phyloP scores from a whole-genome alignment of 805 yeast species.

The Starmerella vaccinii region DNA sequence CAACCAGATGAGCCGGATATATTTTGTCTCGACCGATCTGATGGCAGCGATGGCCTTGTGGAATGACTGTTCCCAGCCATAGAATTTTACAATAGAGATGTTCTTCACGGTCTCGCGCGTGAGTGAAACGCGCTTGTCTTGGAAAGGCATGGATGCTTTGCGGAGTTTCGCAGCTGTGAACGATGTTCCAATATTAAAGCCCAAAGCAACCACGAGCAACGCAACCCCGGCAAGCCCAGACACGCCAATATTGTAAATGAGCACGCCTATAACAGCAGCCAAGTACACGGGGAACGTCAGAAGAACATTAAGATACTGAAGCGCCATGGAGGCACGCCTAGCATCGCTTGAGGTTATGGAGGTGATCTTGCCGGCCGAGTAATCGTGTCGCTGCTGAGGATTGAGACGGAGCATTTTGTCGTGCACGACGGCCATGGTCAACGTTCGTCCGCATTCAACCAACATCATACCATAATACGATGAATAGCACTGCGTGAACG shows the following conservation, averaged over 20 bases:
- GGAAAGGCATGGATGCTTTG: conserved; percentile 30
- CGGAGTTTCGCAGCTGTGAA: background rate
- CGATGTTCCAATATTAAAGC: conserved; percentile 31
- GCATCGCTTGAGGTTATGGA: conserved; percentile 70
- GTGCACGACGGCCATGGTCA: conserved; percentile 56
- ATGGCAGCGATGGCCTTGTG: conserved; percentile 35
- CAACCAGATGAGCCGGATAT: conserved; percentile 28
- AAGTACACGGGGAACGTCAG: background rate
- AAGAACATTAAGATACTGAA: background rate
- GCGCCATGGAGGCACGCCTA: conserved; percentile 53
- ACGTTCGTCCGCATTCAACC: conserved; percentile 58
- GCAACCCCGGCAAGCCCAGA: conserved; percentile 61
- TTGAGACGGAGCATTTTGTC: conserved; percentile 56
- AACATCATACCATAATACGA: conserved; percentile 48
- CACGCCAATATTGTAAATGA: conserved; percentile 59
- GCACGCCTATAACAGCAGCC: conserved; percentile 45
- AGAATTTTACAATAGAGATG: conserved; percentile 71
- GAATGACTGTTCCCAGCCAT: conserved; percentile 86
- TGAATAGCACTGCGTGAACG: conserved; percentile 44
- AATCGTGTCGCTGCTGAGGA: conserved; percentile 46
- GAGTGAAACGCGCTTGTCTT: conserved; percentile 64
- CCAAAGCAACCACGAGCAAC: conserved; percentile 32
- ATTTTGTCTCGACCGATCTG: conserved; percentile 13
- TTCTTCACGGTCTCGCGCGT: conserved; percentile 69
- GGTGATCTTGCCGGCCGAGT: conserved; percentile 59